These are phyloP conservation scores for Peterozyma xylosa DNA, from an alignment of 805 yeast species.

Conservation along the genomic window DNA sequence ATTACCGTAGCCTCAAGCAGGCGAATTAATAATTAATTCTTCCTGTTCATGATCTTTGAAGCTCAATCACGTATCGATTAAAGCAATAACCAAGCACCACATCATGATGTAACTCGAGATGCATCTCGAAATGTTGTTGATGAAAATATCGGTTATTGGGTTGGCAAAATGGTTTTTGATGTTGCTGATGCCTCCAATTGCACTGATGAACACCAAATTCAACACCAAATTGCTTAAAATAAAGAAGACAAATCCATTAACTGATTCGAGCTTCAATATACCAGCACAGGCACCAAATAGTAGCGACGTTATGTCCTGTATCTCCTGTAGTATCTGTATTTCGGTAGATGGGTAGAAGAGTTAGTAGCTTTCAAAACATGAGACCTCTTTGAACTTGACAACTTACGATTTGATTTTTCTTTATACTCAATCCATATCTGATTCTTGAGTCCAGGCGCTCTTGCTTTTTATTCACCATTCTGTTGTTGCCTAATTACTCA, in stretches of 20 bases:
- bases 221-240: constrained; percentile 25
- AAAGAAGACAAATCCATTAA: constrained; percentile 39
- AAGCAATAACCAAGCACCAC: constrained; percentile 49
- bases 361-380: constrained; percentile 15
- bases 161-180: constrained; percentile 30
- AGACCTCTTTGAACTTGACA: constrained; percentile 3
- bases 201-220: constrained; percentile 21
- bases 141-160: constrained; percentile 31
- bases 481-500: too few species aligned
- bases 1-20: too few species aligned
- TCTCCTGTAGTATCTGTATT: constrained; percentile 11
- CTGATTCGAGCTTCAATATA: constrained; percentile 41
- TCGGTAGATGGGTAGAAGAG: not conserved
- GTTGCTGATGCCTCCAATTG: constrained; percentile 23
- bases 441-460: constrained; percentile 9
- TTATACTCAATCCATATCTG: constrained; percentile 3
- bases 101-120: constrained; percentile 46
- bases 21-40: too few species aligned
- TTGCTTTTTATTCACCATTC: constrained; percentile 7
- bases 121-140: constrained; percentile 38
- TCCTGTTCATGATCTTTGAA: not conserved
- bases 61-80: constrained; percentile 19
- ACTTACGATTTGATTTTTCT: constrained; percentile 4
- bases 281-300: constrained; percentile 50
- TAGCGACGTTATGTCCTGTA: constrained; percentile 42